Percentiles rank a stretch among this genome's conserved stretches.
These are phyloP conservation scores for Raphanus sativus DNA, from an alignment of 345 rosid genomes.

Conservation along the genomic window DNA sequence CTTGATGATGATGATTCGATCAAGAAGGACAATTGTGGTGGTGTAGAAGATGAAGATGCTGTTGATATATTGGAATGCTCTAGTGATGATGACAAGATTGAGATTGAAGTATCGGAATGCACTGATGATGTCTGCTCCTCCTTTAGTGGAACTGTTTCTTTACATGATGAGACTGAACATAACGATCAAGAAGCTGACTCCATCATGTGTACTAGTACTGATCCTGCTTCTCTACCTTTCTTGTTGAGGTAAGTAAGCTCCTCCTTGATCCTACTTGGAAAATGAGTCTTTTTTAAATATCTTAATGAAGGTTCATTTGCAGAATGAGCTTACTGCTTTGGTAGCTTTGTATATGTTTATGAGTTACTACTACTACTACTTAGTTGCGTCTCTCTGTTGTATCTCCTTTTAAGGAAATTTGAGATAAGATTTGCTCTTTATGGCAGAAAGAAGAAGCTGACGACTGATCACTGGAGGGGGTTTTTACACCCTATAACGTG, in stretches of 20 bases:
- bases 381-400: background rate
- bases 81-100: background rate
- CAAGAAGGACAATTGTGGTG: no score
- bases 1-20: background rate
- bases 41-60: background rate
- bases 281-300: background rate
- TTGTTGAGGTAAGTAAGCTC: background rate
- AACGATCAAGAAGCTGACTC: background rate
- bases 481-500: slow-evolving; percentile 70
- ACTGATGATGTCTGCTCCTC: background rate
- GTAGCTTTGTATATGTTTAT: no score
- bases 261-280: background rate
- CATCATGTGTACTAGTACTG: background rate
- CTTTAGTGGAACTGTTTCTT: background rate
- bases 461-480: slow-evolving; percentile 79
- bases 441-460: slow-evolving; percentile 67
- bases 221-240: background rate
- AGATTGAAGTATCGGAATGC: background rate
- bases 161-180: background rate
- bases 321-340: no score
- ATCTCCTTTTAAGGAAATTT: background rate
- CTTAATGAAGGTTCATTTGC: no score
- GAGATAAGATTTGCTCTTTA: background rate
- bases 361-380: no score
- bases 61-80: background rate